A percentile compares a stretch with the other conserved stretches of the same genome.
phyloP scores from a whole-genome alignment of 1,284 basidiomycete species.

The Rhodotorula sp. region DNA sequence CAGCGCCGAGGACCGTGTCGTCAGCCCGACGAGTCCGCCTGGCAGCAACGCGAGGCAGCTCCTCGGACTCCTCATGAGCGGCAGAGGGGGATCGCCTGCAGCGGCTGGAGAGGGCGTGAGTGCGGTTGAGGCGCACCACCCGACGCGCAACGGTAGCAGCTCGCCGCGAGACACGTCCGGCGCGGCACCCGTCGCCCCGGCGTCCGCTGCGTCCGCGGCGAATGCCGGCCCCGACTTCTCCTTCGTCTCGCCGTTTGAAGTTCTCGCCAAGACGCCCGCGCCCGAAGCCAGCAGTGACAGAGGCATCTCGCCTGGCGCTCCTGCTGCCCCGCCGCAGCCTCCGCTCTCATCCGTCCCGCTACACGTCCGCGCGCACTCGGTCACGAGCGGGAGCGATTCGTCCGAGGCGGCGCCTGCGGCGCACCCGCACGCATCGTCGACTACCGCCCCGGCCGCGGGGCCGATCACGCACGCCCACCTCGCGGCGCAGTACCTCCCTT shows the following conservation, averaged over 20 bases:
- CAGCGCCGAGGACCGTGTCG: no score
- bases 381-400: background rate
- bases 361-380: background rate
- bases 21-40: background rate
- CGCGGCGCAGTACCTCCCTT: constrained; percentile 3
- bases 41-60: constrained; percentile 9
- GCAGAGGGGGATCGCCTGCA: background rate
- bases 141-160: no score
- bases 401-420: background rate
- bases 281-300: background rate
- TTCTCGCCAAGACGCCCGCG: constrained; percentile 8
- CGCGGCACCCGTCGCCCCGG: background rate
- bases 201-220: background rate
- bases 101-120: background rate
- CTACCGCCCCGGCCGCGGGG: background rate
- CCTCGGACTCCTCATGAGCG: constrained; percentile 8
- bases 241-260: constrained; percentile 31
- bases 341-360: background rate
- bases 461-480: constrained; percentile 2
- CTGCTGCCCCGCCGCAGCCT: background rate
- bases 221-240: background rate
- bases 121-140: no score
- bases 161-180: no score
- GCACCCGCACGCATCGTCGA: background rate
- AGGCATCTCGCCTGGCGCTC: background rate